phyloP scores from a whole-genome alignment of 1,284 basidiomycete genomes.

The Exobasidium cylindrosporum region DNA sequence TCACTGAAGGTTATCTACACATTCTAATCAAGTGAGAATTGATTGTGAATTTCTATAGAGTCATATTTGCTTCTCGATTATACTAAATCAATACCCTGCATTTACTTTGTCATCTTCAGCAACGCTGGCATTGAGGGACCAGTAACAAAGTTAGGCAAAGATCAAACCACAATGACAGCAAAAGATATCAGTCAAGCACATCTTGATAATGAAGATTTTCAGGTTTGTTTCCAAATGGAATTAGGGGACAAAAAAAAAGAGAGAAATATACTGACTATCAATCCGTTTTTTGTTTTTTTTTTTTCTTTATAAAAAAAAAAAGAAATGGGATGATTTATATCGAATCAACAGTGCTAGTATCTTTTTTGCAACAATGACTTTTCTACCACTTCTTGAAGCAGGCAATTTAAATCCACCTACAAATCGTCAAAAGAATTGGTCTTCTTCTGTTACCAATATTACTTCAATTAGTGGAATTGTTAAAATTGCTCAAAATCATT shows the following conservation, averaged over 20 bases:
- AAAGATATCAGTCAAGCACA: conserved; percentile 21
- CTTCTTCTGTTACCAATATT: conserved; percentile 33
- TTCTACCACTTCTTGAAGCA: conserved; percentile 37
- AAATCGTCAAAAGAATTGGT: conserved; percentile 13
- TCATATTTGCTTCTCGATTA: neutral
- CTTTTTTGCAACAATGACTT: conserved; percentile 44
- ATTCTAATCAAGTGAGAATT: conserved; percentile 36
- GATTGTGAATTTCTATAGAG: neutral
- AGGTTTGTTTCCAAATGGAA: neutral
- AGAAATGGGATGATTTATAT: conserved; percentile 33
- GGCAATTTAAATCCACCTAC: conserved; percentile 20
- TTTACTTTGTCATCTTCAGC: conserved; percentile 8
- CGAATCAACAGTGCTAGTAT: conserved; percentile 29
- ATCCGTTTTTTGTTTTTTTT: too few relatives aligned
- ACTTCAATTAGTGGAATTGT: conserved; percentile 34
- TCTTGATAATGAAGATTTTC: conserved; percentile 22
- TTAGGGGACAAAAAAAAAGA: neutral
- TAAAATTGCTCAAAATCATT: conserved; percentile 30
- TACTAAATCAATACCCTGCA: neutral
- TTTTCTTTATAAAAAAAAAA: too few relatives aligned
- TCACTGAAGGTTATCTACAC: conserved; percentile 23
- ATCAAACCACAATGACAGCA: conserved; percentile 11
- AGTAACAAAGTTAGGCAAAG: conserved; percentile 25
- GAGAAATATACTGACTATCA: too few relatives aligned
- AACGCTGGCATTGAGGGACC: conserved; percentile 46